These are phyloP conservation scores for Allium sativum DNA, from an alignment of 106 monocot genomes.

Conservation along the genomic window DNA sequence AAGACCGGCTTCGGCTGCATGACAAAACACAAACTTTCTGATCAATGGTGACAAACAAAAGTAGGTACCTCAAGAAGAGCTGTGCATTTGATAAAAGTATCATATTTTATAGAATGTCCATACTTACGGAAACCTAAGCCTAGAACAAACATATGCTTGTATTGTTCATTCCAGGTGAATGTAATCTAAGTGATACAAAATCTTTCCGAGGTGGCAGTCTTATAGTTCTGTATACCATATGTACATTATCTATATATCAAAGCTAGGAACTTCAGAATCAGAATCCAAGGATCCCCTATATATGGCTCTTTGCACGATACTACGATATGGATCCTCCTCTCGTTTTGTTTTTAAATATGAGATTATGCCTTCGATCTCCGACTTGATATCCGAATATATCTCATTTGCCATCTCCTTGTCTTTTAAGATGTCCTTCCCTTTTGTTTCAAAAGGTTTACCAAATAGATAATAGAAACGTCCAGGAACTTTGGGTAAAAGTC, in stretches of 20 bases:
- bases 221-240: too few relatives aligned
- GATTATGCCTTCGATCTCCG: conserved; percentile 54
- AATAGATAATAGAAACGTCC: conserved; percentile 94
- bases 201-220: too few relatives aligned
- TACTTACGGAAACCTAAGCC: too few relatives aligned
- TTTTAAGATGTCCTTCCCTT: conserved; percentile 34
- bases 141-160: too few relatives aligned
- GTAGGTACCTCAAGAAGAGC: too few relatives aligned
- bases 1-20: too few relatives aligned
- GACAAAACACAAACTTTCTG: too few relatives aligned
- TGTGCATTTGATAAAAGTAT: too few relatives aligned
- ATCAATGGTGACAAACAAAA: too few relatives aligned
- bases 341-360: conserved; percentile 72
- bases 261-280: conserved; percentile 36
- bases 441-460: conserved; percentile 74
- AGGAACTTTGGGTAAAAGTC: conserved; percentile 63
- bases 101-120: too few relatives aligned
- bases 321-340: conserved; percentile 74
- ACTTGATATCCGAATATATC: conserved; percentile 60
- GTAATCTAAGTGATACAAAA: too few relatives aligned
- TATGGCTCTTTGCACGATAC: conserved; percentile 40
- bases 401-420: conserved; percentile 34
- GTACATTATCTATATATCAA: conserved; percentile 15
- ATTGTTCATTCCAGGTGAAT: too few relatives aligned
- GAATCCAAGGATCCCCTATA: conserved; percentile 48